Conservation (phyloP, 805 yeast genomes). For the Candida gorgasii region DNA sequence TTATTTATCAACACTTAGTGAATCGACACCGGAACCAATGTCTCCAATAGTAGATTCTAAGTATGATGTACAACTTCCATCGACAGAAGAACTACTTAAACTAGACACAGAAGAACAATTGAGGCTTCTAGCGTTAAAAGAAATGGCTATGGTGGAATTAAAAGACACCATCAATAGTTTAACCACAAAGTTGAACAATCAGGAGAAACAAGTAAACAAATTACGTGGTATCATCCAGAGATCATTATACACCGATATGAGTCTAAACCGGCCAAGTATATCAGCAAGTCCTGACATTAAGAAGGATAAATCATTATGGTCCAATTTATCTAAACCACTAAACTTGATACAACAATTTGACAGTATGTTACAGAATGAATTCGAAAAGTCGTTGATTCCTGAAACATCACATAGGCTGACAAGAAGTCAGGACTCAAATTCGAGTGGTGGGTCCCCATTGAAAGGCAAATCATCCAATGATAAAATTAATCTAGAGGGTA, state of each 20-base stretch:
- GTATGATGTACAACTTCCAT: constrained; percentile 34
- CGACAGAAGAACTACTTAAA: constrained; percentile 25
- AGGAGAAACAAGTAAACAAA: constrained; percentile 51
- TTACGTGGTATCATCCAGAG: constrained; percentile 50
- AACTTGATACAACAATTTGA: constrained; percentile 68
- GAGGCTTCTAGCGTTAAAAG: constrained; percentile 65
- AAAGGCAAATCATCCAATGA: neutral
- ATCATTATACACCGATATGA: constrained; percentile 44
- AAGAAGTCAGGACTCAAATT: constrained; percentile 1
- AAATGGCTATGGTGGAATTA: constrained; percentile 64
- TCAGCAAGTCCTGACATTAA: constrained; percentile 28
- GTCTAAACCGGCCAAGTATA: constrained; percentile 17
- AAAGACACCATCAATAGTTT: constrained; percentile 55
- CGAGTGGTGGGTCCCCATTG: neutral
- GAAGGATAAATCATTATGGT: constrained; percentile 26
- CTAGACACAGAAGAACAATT: constrained; percentile 54
- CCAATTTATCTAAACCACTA: constrained; percentile 51
- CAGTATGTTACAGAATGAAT: constrained; percentile 61
- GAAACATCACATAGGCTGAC: constrained; percentile 6
- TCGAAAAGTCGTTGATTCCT: constrained; percentile 48
- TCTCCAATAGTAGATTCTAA: constrained; percentile 18
- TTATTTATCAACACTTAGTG: constrained; percentile 7
- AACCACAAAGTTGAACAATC: constrained; percentile 35
- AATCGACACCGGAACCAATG: constrained; percentile 11
- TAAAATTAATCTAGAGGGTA: neutral